Conservation (phyloP, 352 stramenopile genomes). For the Phytopythium chamaehyphon region DNA sequence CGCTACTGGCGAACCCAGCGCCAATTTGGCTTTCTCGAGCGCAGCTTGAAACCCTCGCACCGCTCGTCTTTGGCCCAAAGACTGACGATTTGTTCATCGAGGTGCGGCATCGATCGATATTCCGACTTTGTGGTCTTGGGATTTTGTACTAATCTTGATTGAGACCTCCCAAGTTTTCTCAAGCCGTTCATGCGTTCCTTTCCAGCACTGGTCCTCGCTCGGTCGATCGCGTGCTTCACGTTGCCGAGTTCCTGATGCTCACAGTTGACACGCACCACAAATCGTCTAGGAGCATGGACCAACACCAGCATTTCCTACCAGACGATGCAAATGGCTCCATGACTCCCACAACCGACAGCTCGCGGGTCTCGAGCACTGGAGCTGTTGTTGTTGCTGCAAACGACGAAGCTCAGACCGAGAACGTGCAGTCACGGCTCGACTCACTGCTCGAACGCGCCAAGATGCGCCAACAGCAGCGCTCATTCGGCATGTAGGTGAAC, state of each 20-base stretch:
- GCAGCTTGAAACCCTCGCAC: conserved; percentile 38
- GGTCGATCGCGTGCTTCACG: conserved; percentile 22
- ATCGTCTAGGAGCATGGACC: not conserved
- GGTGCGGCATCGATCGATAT: conserved; percentile 13
- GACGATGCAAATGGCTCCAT: conserved; percentile 7
- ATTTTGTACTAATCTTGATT: conserved; percentile 1
- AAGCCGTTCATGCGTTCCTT: conserved; percentile 38
- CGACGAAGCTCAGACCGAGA: conserved; percentile 6
- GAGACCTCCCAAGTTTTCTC: conserved; percentile 31
- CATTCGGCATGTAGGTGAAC: not conserved
- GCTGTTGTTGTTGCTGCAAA: conserved; percentile 10
- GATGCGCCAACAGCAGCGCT: conserved; percentile 17
- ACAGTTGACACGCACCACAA: conserved; percentile 43
- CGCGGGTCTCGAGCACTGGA: conserved; percentile 12
- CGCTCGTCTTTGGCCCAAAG: conserved; percentile 44
- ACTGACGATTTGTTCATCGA: conserved; percentile 39
- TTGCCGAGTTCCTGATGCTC: conserved; percentile 45
- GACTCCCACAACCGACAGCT: not conserved
- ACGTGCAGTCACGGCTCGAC: conserved; percentile 29
- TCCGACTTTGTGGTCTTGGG: not conserved
- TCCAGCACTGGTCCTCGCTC: conserved; percentile 10
- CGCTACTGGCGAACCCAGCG: conserved; percentile 8
- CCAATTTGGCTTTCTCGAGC: conserved; percentile 47
- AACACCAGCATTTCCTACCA: not conserved
- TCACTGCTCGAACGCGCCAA: conserved; percentile 37